Evolutionary conservation across 768 basidiomycete species (phyloP), one percentile per base, ranked within the genome.

Genomic region (Russula dissimulans): DNA sequence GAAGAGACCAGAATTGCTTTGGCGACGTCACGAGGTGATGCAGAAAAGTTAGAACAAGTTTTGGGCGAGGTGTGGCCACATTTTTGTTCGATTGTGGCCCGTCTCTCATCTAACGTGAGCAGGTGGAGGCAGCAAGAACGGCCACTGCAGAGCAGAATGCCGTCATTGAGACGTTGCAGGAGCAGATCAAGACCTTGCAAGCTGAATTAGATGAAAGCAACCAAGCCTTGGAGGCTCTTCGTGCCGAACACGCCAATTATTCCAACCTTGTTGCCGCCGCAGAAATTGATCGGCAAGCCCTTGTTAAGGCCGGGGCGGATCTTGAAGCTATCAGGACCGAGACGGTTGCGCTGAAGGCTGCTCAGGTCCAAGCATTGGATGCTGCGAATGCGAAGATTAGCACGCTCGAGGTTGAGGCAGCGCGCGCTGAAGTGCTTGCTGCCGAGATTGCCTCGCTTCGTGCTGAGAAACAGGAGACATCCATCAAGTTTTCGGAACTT

Each of bases 401-500:
- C 29, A 75, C 77, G 22, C 73, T 82, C 14, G 79, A 83, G 63
- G 69, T 72, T 32, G 79, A 79, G 60, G 75, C 74, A 12, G 72
- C 77, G 5, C 74, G 74, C 49, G 71, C 69, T 1, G 75, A 77
- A 26, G 67, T 69, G 7, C 76, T 89, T 22, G 73, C 77, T 54
- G 65, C 75, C 3, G 81, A 86, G 66, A 61, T 89, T 12, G 71
- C 69, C 4, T 73, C 72, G 36, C 74, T 90, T 61, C 83, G 81
- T 69, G 69, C 69, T 12, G 86, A 89, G 71, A 85, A 82, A 67
- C 87, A 87, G 67, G 89, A 90, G 59, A 83, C 74, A 44, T 80
- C 84, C 9, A 76, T 74, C 67, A 89, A 84, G 71, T 74, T 91
- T 4, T 89, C 87, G 0, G 90, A 93, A 67, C 76, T 91, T 29